These are phyloP conservation scores for Poronia punctata DNA, from an alignment of 495 filamentous ascomycete species.

Conservation along the genomic window DNA sequence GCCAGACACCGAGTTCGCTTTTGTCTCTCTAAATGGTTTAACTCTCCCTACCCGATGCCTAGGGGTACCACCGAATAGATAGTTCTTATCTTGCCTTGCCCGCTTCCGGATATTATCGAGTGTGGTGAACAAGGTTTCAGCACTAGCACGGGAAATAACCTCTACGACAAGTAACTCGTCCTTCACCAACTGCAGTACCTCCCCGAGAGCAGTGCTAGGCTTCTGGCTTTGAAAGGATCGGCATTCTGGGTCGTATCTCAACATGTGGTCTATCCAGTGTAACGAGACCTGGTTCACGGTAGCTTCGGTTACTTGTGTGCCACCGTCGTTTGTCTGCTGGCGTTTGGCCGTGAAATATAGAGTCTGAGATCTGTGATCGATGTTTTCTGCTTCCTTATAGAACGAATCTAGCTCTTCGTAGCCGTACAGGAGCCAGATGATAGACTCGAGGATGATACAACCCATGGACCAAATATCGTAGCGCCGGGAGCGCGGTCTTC, in stretches of 20 bases:
- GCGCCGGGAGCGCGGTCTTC: constrained; percentile 15
- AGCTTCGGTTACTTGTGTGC: not conserved
- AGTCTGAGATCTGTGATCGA: not conserved
- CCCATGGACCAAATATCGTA: constrained; percentile 38
- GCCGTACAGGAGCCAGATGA: constrained; percentile 33
- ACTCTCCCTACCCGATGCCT: too few relatives aligned
- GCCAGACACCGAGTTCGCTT: too few relatives aligned
- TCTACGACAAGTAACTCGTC: constrained; percentile 20
- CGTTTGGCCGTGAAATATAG: not conserved
- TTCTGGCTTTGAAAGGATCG: too few relatives aligned
- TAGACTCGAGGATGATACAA: constrained; percentile 29
- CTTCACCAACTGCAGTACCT: constrained; percentile 18
- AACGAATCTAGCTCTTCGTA: constrained; percentile 4
- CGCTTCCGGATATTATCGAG: not conserved
- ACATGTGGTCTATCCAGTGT: constrained; percentile 1
- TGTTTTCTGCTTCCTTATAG: constrained; percentile 1
- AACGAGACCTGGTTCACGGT: constrained; percentile 9
- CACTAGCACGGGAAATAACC: not conserved
- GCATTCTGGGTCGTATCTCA: constrained; percentile 11
- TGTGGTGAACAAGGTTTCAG: not conserved
- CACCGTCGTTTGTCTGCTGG: not conserved
- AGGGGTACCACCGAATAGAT: not conserved
- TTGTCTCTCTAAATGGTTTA: too few relatives aligned
- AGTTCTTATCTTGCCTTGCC: not conserved
- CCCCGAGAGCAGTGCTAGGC: constrained; percentile 12